phyloP scores from a whole-genome alignment of 768 basidiomycete genomes.

The Tulasnella calospora region DNA sequence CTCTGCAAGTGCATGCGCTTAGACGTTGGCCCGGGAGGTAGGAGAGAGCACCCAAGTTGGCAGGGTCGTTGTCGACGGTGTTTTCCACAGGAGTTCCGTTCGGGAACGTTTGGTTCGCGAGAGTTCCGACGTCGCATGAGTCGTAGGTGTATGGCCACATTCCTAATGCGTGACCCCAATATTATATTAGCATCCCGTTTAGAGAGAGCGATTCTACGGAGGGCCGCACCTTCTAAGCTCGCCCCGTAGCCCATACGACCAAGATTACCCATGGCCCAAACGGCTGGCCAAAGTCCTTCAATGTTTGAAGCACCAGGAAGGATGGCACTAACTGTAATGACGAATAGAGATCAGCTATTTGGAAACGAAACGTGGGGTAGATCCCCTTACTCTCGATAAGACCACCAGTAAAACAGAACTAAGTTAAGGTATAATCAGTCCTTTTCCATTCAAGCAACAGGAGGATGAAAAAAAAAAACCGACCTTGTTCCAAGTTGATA shows the following conservation, averaged over 20 bases:
- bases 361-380: background rate
- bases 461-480: background rate
- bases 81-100: slow-evolving; percentile 61
- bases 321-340: slow-evolving; percentile 51
- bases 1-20: slow-evolving; percentile 80
- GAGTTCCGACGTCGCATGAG: slow-evolving; percentile 82
- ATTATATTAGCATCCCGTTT: background rate
- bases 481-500: background rate
- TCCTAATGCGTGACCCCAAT: slow-evolving; percentile 38
- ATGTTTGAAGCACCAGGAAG: slow-evolving; percentile 58
- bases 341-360: background rate
- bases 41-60: slow-evolving; percentile 54
- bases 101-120: slow-evolving; percentile 64
- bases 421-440: slow-evolving; percentile 66
- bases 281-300: slow-evolving; percentile 76
- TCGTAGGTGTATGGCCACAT: slow-evolving; percentile 61
- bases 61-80: slow-evolving; percentile 54
- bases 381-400: slow-evolving; percentile 49
- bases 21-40: slow-evolving; percentile 85
- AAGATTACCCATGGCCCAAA: slow-evolving; percentile 69
- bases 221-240: slow-evolving; percentile 50
- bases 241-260: slow-evolving; percentile 88
- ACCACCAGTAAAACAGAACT: slow-evolving; percentile 92
- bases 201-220: slow-evolving; percentile 39
- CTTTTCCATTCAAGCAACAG: background rate